Evolutionary conservation across 129 eudicot genomes (phyloP).

Genomic region (Artemisia annua): DNA sequence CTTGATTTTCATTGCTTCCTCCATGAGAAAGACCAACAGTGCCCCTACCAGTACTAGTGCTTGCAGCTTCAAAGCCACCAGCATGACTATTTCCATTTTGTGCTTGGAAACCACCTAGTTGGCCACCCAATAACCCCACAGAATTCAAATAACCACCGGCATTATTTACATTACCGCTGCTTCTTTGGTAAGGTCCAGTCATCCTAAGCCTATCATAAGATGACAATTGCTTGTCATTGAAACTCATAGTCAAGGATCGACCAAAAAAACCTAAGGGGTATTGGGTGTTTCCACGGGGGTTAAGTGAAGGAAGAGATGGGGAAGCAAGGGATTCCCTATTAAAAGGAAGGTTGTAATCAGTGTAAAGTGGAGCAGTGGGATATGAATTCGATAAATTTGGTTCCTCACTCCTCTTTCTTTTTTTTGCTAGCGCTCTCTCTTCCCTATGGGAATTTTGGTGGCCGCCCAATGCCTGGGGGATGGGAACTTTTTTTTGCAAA

Average conservation of each 20-base stretch:
- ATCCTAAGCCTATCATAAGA: conserved; percentile 7
- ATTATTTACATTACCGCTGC: neutral
- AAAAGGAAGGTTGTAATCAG: too few relatives aligned
- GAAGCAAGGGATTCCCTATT: too few relatives aligned
- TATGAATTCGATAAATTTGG: too few relatives aligned
- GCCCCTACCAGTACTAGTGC: neutral
- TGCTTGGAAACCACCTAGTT: neutral
- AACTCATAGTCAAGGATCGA: neutral
- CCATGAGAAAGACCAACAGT: conserved; percentile 14
- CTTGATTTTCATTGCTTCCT: neutral
- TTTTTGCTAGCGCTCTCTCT: conserved; percentile 45
- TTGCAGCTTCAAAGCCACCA: neutral
- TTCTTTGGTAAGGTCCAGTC: neutral
- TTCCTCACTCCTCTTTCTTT: conserved; percentile 11
- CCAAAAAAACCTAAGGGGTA: too few relatives aligned
- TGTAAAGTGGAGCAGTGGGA: too few relatives aligned
- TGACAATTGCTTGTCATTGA: neutral
- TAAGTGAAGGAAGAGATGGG: too few relatives aligned
- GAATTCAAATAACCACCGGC: conserved; percentile 7
- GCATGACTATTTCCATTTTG: neutral
- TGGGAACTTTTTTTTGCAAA: conserved; percentile 42
- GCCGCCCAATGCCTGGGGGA: conserved; percentile 68
- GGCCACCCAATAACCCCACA: neutral
- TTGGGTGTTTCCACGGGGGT: too few relatives aligned
- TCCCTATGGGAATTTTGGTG: conserved; percentile 64